Conservation (phyloP, 2,329 filamentous ascomycete genomes). For the Epichloe glyceriae region DNA sequence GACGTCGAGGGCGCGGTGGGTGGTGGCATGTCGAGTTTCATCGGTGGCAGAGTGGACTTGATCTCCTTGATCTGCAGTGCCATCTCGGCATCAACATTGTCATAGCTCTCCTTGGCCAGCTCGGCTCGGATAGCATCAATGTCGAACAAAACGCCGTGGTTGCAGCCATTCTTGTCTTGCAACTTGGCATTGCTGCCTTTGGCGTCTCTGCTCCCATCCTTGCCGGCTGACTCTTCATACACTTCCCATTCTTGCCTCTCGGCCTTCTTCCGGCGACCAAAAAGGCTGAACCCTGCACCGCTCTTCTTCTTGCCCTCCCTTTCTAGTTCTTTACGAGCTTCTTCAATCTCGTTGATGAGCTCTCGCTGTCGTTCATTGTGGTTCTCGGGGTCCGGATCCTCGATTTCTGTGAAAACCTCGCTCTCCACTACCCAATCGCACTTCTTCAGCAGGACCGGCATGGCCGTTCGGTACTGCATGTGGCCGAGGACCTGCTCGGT, state of each 20-base stretch:
- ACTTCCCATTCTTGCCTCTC: conserved; percentile 90
- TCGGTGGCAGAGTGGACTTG: conserved; percentile 76
- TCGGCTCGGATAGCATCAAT: conserved; percentile 87
- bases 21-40: conserved; percentile 56
- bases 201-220: conserved; percentile 17
- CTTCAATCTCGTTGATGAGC: conserved; percentile 92
- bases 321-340: conserved; percentile 77
- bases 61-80: conserved; percentile 62
- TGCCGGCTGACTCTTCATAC: conserved; percentile 56
- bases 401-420: conserved; percentile 92
- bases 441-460: conserved; percentile 75
- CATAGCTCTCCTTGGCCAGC: conserved; percentile 50
- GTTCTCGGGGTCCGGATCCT: conserved; percentile 92
- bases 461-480: conserved; percentile 90
- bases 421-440: conserved; percentile 86
- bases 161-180: conserved; percentile 34
- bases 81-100: conserved; percentile 36
- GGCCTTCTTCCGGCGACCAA: conserved; percentile 67
- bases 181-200: conserved; percentile 16
- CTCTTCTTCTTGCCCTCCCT: conserved; percentile 58
- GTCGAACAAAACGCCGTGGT: conserved; percentile 71
- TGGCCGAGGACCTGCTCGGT: conserved; percentile 79
- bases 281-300: conserved; percentile 54
- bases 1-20: conserved; percentile 18
- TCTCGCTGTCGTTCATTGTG: conserved; percentile 79